Evolutionary conservation across 495 filamentous ascomycete species (phyloP).

Genomic region (Penicillium atrosanguineum): DNA sequence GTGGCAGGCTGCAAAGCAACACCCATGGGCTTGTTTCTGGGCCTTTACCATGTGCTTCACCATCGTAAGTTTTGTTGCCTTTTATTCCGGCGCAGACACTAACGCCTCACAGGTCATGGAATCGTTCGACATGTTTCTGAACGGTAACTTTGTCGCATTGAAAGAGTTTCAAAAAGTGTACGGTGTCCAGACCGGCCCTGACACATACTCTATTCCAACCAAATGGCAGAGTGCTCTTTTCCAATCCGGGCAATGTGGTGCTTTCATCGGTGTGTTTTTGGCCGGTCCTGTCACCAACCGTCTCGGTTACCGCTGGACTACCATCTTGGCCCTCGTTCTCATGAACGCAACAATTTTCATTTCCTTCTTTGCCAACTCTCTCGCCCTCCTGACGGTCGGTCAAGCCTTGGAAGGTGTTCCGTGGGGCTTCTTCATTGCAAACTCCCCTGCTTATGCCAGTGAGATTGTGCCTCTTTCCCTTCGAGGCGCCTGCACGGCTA

Average conservation of each 20-base stretch:
- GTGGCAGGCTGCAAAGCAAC: slow-evolving; percentile 34
- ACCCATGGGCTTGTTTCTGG: slow-evolving; percentile 51
- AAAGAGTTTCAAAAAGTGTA: slow-evolving; percentile 21
- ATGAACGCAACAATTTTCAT: slow-evolving; percentile 63
- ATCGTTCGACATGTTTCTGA: slow-evolving; percentile 42
- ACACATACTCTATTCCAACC: slow-evolving; percentile 22
- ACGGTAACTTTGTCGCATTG: slow-evolving; percentile 36
- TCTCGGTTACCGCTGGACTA: slow-evolving; percentile 64
- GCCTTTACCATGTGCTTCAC: slow-evolving; percentile 44
- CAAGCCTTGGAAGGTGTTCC: slow-evolving; percentile 70
- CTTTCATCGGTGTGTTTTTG: slow-evolving; percentile 65
- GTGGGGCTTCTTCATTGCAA: slow-evolving; percentile 73
- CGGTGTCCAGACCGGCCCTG: slow-evolving; percentile 18
- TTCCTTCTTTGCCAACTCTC: slow-evolving; percentile 65
- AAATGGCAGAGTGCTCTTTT: slow-evolving; percentile 39
- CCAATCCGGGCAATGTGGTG: slow-evolving; percentile 46
- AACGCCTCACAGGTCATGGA: slow-evolving; percentile 38
- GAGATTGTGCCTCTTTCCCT: slow-evolving; percentile 67
- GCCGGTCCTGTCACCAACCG: slow-evolving; percentile 65
- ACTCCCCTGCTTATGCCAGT: slow-evolving; percentile 68
- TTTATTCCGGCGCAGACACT: background rate
- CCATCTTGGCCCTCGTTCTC: slow-evolving; percentile 57
- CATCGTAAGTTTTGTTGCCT: slow-evolving; percentile 29
- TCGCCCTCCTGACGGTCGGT: slow-evolving; percentile 59
- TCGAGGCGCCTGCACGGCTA: slow-evolving; percentile 63